Evolutionary conservation across 148 eudicot genomes (phyloP).

Genomic region (Spergularia marina): DNA sequence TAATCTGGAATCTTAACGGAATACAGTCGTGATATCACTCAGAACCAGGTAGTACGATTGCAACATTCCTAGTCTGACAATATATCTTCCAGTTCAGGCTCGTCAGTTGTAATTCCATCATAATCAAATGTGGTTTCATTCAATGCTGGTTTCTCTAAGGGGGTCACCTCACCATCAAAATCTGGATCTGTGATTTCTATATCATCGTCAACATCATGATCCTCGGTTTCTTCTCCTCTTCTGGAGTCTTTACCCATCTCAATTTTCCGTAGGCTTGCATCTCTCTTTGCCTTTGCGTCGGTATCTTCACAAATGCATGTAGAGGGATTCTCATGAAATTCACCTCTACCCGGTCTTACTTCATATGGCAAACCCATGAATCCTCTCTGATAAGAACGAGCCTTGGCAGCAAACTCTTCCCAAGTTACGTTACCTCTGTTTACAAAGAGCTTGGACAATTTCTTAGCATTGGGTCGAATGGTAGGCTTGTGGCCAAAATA

Average conservation of each 20-base stretch:
- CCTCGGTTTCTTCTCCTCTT: constrained; percentile 50
- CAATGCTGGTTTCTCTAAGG: constrained; percentile 32
- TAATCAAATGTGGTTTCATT: constrained; percentile 68
- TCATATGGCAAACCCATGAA: constrained; percentile 94
- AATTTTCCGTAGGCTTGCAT: constrained; percentile 34
- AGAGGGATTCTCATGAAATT: constrained; percentile 89
- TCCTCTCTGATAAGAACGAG: constrained; percentile 65
- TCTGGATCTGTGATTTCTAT: constrained; percentile 63
- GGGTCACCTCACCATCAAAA: constrained; percentile 58
- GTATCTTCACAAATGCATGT: constrained; percentile 88
- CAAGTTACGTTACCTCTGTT: constrained; percentile 74
- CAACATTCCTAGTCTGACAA: constrained; percentile 56
- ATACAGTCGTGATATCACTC: background rate
- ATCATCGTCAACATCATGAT: constrained; percentile 55
- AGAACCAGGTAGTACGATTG: background rate
- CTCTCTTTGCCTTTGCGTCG: constrained; percentile 47
- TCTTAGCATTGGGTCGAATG: constrained; percentile 93
- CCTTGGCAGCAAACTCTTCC: constrained; percentile 76
- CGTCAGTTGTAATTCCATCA: constrained; percentile 49
- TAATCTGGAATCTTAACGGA: background rate
- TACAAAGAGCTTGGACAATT: constrained; percentile 56
- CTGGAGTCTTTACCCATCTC: constrained; percentile 36
- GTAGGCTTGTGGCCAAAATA: constrained; percentile 97
- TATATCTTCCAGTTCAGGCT: constrained; percentile 87
- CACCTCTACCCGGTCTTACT: constrained; percentile 86